A percentile compares a stretch with the other conserved stretches of the same genome.
Conservation (phyloP, 805 yeast species). For the Helenozyma rhizophorensis region DNA sequence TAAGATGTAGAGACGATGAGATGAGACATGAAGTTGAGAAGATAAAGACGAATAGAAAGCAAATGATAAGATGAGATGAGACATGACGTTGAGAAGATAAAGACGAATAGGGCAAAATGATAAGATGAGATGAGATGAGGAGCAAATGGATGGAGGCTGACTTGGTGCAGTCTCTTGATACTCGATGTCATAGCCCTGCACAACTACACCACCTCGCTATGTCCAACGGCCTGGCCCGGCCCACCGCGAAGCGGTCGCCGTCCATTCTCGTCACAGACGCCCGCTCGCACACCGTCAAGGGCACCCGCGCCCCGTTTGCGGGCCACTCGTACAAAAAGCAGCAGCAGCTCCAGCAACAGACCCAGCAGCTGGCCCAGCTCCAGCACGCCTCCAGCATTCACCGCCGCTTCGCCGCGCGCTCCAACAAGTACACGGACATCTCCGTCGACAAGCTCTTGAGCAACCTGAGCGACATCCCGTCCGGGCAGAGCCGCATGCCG, state of each 20-base stretch:
- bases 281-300: conserved; percentile 48
- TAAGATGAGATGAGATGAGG: too few relatives aligned
- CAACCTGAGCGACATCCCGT: conserved; percentile 82
- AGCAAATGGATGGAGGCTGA: too few relatives aligned
- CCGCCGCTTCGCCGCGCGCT: conserved; percentile 9
- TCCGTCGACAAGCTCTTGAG: conserved; percentile 77
- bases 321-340: conserved; percentile 49
- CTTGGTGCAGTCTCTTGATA: neutral
- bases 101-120: too few relatives aligned
- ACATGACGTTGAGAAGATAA: too few relatives aligned
- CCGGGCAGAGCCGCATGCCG: conserved; percentile 57
- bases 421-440: conserved; percentile 64
- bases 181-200: neutral
- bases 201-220: neutral
- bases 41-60: too few relatives aligned
- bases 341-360: conserved; percentile 25
- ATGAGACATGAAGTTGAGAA: too few relatives aligned
- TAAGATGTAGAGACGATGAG: too few relatives aligned
- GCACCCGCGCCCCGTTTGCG: conserved; percentile 75
- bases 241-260: conserved; percentile 84
- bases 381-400: conserved; percentile 16
- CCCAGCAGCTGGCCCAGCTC: conserved; percentile 3
- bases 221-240: conserved; percentile 23
- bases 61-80: too few relatives aligned
- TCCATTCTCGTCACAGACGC: conserved; percentile 91